Conservation (phyloP, 257 asterid species). For the Voacanga thouarsii region DNA sequence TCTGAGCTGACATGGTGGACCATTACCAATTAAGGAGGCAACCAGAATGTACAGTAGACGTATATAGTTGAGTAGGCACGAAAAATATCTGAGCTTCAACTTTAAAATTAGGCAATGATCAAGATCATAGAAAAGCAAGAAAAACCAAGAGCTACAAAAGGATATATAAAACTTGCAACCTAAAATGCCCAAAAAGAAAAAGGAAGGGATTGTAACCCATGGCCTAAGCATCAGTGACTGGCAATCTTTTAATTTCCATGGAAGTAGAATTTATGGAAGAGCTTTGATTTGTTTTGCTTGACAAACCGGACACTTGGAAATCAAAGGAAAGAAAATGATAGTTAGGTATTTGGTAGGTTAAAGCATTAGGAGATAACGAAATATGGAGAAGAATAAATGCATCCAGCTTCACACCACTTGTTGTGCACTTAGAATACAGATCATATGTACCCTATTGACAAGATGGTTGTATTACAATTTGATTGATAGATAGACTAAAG, state of each 20-base stretch:
- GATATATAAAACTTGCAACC: neutral
- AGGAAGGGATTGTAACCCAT: neutral
- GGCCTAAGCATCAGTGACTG: neutral
- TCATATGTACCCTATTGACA: neutral
- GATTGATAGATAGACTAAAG: neutral
- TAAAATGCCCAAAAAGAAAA: neutral
- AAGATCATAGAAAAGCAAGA: neutral
- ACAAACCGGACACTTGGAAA: neutral
- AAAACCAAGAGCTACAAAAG: neutral
- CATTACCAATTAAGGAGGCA: neutral
- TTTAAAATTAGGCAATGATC: neutral
- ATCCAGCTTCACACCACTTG: conserved; percentile 3
- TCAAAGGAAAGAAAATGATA: neutral
- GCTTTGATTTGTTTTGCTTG: neutral
- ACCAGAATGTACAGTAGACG: neutral
- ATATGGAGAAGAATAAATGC: neutral
- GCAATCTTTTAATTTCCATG: neutral
- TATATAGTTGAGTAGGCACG: neutral
- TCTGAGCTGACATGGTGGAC: neutral
- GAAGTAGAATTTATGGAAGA: neutral
- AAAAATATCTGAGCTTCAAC: neutral
- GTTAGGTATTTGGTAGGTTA: neutral
- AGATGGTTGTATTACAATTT: neutral
- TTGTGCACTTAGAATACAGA: neutral
- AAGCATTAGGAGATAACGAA: neutral